phyloP scores from a whole-genome alignment of 345 rosid species.

The Brassica rapa region DNA sequence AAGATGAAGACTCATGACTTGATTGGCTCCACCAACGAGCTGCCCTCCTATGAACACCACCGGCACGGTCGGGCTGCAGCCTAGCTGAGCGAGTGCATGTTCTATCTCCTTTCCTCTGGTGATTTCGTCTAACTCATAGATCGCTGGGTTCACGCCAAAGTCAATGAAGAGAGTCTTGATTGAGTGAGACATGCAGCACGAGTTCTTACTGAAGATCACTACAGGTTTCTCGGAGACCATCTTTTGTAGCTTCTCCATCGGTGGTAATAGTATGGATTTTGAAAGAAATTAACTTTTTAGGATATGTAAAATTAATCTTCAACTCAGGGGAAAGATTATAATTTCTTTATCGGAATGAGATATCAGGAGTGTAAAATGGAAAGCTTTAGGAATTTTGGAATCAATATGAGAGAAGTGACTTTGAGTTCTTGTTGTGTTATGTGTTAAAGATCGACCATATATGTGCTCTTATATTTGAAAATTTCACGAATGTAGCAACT shows the following conservation, averaged over 20 bases:
- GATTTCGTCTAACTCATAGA: slow-evolving; percentile 68
- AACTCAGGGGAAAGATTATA: not conserved
- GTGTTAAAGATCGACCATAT: not conserved
- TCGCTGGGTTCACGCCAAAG: slow-evolving; percentile 65
- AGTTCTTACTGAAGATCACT: slow-evolving; percentile 74
- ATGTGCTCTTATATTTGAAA: slow-evolving; percentile 17
- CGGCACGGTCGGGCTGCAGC: slow-evolving; percentile 63
- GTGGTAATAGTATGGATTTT: not conserved
- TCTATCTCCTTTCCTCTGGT: slow-evolving; percentile 64
- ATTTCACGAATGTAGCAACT: slow-evolving; percentile 5
- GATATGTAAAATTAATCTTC: not conserved
- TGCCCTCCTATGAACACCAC: slow-evolving; percentile 75
- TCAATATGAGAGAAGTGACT: slow-evolving; percentile 8
- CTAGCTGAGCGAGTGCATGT: slow-evolving; percentile 63
- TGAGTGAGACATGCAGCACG: slow-evolving; percentile 73
- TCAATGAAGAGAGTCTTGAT: slow-evolving; percentile 63
- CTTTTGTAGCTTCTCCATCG: slow-evolving; percentile 57
- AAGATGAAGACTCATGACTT: slow-evolving; percentile 79
- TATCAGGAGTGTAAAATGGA: not conserved
- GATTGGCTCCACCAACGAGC: slow-evolving; percentile 74
- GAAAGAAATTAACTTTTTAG: not conserved
- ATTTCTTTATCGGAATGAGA: not conserved
- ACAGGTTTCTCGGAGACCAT: slow-evolving; percentile 70
- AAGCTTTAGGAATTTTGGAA: not conserved
- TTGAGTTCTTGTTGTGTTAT: slow-evolving; percentile 22